Evolutionary conservation across 176 grass and related monocot species (phyloP).

Genomic region (Eleusine coracana): DNA sequence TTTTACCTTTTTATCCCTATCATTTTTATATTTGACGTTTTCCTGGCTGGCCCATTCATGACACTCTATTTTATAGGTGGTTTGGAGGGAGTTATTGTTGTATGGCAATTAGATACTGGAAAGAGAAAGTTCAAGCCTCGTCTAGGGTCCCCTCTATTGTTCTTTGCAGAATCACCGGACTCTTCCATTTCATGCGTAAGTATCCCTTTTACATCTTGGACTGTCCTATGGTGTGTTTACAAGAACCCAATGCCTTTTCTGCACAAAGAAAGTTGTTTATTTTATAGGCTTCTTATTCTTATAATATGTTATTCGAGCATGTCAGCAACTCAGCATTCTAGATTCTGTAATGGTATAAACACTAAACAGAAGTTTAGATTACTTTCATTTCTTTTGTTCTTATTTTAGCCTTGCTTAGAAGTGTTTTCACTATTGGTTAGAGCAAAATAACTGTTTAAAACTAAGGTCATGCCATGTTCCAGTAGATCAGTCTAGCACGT

Average conservation of each 20-base stretch:
- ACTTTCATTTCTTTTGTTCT: neutral
- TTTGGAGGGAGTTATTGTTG: conserved; percentile 95
- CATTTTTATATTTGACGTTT: conserved; percentile 17
- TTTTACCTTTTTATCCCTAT: neutral
- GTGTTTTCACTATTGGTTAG: neutral
- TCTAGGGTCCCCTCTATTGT: conserved; percentile 85
- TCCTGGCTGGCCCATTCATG: neutral
- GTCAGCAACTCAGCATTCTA: neutral
- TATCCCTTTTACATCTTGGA: conserved; percentile 18
- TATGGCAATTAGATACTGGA: conserved; percentile 94
- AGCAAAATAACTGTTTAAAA: conserved; percentile 14
- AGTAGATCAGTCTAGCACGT: neutral
- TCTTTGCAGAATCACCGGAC: conserved; percentile 87
- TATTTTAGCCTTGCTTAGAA: neutral
- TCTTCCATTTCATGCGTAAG: conserved; percentile 92
- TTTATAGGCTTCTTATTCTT: conserved; percentile 29
- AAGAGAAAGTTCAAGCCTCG: conserved; percentile 90
- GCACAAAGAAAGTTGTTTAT: conserved; percentile 25
- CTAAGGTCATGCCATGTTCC: neutral
- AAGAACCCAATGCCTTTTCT: neutral
- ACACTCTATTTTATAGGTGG: conserved; percentile 61
- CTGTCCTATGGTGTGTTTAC: conserved; percentile 1
- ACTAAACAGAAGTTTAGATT: neutral
- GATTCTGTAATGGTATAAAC: neutral
- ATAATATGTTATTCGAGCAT: conserved; percentile 24